phyloP scores from a whole-genome alignment of 192 early-diverging fungal species.

The Entomortierella parvispora region DNA sequence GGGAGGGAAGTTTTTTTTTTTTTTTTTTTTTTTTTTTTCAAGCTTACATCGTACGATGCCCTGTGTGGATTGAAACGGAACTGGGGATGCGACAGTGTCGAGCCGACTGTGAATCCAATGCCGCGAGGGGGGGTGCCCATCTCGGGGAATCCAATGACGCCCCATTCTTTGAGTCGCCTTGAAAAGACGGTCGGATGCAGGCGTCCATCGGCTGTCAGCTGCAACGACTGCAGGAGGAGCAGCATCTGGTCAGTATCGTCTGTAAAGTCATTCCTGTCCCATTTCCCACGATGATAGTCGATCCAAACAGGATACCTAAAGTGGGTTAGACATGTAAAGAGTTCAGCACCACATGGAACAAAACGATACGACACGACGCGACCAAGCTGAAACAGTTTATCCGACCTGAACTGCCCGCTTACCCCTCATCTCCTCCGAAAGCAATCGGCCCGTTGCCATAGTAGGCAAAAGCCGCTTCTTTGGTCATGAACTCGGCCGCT shows the following conservation, averaged over 20 bases:
- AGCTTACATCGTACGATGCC: slow-evolving; percentile 43
- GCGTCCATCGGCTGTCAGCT: slow-evolving; percentile 53
- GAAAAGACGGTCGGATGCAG: slow-evolving; percentile 65
- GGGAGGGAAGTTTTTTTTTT: background rate
- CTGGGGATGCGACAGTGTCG: slow-evolving; percentile 53
- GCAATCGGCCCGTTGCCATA: slow-evolving; percentile 70
- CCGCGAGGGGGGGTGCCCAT: slow-evolving; percentile 67
- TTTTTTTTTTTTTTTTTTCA: background rate
- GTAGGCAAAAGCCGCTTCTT: slow-evolving; percentile 37
- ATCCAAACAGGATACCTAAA: slow-evolving; percentile 39
- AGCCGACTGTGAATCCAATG: slow-evolving; percentile 62
- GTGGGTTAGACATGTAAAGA: background rate
- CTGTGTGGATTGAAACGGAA: slow-evolving; percentile 62
- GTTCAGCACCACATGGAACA: background rate
- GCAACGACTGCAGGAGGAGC: slow-evolving; percentile 62
- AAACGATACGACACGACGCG: too few species aligned
- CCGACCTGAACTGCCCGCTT: background rate
- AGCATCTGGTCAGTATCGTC: slow-evolving; percentile 69
- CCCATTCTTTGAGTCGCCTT: slow-evolving; percentile 60
- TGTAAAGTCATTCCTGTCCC: slow-evolving; percentile 58
- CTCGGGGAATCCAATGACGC: slow-evolving; percentile 59
- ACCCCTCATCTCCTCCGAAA: slow-evolving; percentile 63
- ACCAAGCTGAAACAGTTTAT: too few species aligned
- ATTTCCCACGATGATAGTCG: slow-evolving; percentile 56
- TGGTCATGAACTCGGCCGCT: slow-evolving; percentile 71